Conservation (phyloP, 768 basidiomycete species). For the Amanita pallidorosea region DNA sequence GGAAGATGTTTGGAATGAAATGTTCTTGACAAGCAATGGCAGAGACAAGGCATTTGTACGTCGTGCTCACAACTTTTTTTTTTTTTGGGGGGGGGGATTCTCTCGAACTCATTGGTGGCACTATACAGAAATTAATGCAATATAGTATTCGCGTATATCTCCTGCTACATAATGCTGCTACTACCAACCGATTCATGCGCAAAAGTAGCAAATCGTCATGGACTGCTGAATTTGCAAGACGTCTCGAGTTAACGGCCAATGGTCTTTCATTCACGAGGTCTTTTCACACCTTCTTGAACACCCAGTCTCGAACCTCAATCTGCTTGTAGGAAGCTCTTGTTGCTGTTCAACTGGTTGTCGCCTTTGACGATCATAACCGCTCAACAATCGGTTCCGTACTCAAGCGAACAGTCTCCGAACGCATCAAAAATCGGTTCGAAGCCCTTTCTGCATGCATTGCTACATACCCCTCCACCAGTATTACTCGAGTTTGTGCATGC, state of each 20-base stretch:
- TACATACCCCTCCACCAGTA: constrained; percentile 76
- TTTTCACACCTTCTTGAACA: constrained; percentile 5
- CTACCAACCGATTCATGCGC: constrained; percentile 35
- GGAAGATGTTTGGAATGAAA: constrained; percentile 74
- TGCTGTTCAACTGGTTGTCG: constrained; percentile 78
- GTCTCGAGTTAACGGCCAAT: constrained; percentile 50
- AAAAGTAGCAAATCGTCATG: constrained; percentile 34
- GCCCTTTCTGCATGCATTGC: constrained; percentile 62
- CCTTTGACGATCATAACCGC: constrained; percentile 64
- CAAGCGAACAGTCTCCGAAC: constrained; percentile 29
- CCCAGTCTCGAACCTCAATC: constrained; percentile 6
- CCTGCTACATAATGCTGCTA: constrained; percentile 50
- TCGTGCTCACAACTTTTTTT: constrained; percentile 9
- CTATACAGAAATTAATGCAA: constrained; percentile 74
- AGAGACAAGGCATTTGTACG: constrained; percentile 81
- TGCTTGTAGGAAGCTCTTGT: constrained; percentile 61
- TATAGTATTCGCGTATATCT: constrained; percentile 71
- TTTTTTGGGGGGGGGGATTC: not conserved
- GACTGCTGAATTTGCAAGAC: constrained; percentile 46
- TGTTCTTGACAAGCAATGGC: constrained; percentile 67
- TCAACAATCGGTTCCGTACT: constrained; percentile 58
- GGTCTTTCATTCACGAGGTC: constrained; percentile 73
- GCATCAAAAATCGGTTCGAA: constrained; percentile 28
- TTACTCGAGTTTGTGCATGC: constrained; percentile 70
- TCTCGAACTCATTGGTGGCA: not conserved